Percentiles rank a stretch among this genome's conserved stretches.
Evolutionary conservation across 805 yeast species (phyloP).

Genomic region (Torulaspora delbrueckii): DNA sequence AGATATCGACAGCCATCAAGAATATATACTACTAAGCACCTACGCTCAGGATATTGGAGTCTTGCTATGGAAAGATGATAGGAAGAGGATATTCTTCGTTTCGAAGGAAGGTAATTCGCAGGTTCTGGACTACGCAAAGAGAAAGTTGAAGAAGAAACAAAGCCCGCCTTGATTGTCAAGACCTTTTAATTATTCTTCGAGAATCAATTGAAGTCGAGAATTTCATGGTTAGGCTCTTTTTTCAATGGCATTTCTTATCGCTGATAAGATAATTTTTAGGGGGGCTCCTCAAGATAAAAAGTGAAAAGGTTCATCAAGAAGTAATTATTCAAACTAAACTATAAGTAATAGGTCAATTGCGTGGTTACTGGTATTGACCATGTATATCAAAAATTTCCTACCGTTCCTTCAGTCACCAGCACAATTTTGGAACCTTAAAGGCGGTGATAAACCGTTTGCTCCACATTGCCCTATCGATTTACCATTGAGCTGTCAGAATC

Average conservation of each 20-base stretch:
- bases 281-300: not conserved
- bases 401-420: conserved; percentile 96
- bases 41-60: conserved; percentile 93
- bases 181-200: not conserved
- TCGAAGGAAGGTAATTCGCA: conserved; percentile 82
- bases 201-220: not conserved
- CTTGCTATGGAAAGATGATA: conserved; percentile 75
- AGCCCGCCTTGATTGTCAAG: not conserved
- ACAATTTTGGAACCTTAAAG: conserved; percentile 93
- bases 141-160: conserved; percentile 35
- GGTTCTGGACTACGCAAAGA: conserved; percentile 84
- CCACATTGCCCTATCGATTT: conserved; percentile 49
- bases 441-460: conserved; percentile 29
- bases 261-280: conserved; percentile 2
- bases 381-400: conserved; percentile 9
- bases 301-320: not conserved
- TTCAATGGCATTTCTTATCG: not conserved
- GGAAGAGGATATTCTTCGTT: conserved; percentile 72
- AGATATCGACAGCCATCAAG: conserved; percentile 73
- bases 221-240: not conserved
- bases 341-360: not conserved
- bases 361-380: not conserved
- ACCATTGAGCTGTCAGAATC: conserved; percentile 59
- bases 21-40: conserved; percentile 62
- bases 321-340: not conserved